Evolutionary conservation across 1,284 basidiomycete species (phyloP), one percentile per base, ranked within the genome.

Genomic region (Cryptococcus sp.): DNA sequence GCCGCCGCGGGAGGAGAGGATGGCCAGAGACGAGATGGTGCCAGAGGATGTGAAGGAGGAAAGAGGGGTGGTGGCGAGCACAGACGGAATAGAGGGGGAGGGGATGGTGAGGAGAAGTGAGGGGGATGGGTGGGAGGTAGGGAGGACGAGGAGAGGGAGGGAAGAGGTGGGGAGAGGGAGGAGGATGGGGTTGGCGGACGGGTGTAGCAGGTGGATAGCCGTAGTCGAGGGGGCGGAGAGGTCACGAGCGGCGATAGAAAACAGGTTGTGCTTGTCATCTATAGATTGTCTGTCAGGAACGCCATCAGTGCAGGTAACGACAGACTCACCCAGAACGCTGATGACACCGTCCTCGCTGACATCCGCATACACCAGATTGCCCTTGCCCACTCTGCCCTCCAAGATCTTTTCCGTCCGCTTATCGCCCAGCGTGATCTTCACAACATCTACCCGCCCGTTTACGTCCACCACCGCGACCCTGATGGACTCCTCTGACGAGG

Each of bases 91-190:
- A 15, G 63, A 55, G 1, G 67, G 50, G 3, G 64, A 52, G 4
- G 69, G 65, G 3, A 67, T 60, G 24, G 64, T 62, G n/a, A 72
- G 63, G 16, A 72, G 58, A 23, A 73, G 56, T 1, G 63, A 62
- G 0, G 70, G 61, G 1, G 57, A 44, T 0, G 71, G 68, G 42
- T 66, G 53, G 2, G 64, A 46, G 12, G 64, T 60, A 33, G 67
- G 55, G 40, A 70, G 24, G 0, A 65, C 46, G 4, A 66, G 62
- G 15, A 71, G 46, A 20, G 28, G 5, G 61, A 52, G 1, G 70
- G 67, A 11, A 64, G 56, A 20, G 65, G 39, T 36, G 12, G 24
- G 40, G 24, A 38, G 53, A 33, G 28, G 44, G 42, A 37, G 45
- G 28, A 2, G 70, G 67, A 12, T 73, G 54, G 1, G 68, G 61